Percentiles rank a stretch among this genome's conserved stretches.
Evolutionary conservation across 1,284 basidiomycete species (phyloP).

Genomic region (Leccinum pachyderme): DNA sequence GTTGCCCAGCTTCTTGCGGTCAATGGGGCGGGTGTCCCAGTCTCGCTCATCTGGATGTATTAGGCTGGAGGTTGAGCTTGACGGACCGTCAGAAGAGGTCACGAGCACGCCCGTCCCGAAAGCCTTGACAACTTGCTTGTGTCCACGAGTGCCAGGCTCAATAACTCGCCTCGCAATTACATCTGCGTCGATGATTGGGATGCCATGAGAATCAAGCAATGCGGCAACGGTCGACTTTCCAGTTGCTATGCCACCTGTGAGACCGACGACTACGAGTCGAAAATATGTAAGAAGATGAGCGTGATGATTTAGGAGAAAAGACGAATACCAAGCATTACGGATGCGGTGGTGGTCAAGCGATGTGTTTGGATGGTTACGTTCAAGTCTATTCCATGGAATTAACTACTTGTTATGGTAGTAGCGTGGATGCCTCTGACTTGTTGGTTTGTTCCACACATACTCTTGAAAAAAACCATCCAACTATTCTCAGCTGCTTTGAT

Average conservation of each 20-base stretch:
- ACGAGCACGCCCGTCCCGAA: slow-evolving; percentile 76
- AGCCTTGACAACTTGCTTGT: slow-evolving; percentile 61
- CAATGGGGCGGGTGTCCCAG: slow-evolving; percentile 65
- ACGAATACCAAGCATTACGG: slow-evolving; percentile 23
- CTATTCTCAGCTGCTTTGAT: slow-evolving; percentile 4
- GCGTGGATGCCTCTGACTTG: slow-evolving; percentile 1
- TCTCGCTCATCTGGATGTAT: not conserved
- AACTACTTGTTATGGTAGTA: too few relatives aligned
- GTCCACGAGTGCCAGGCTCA: slow-evolving; percentile 77
- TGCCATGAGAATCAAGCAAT: slow-evolving; percentile 60
- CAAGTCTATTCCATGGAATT: too few relatives aligned
- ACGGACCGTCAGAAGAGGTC: slow-evolving; percentile 15
- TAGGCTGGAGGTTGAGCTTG: not conserved
- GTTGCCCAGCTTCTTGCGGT: slow-evolving; percentile 82
- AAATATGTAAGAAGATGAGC: not conserved
- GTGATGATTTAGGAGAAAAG: not conserved
- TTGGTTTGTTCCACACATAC: not conserved
- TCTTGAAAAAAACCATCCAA: not conserved
- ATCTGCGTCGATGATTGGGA: slow-evolving; percentile 93
- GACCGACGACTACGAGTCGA: slow-evolving; percentile 72
- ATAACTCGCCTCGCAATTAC: slow-evolving; percentile 87
- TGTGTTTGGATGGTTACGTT: too few relatives aligned
- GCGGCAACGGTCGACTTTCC: slow-evolving; percentile 92
- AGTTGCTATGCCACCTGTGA: slow-evolving; percentile 96
- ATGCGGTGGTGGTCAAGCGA: not conserved